A percentile compares a stretch with the other conserved stretches of the same genome.
phyloP scores from a whole-genome alignment of 306 rosid species.

The Dicorynia guianensis region DNA sequence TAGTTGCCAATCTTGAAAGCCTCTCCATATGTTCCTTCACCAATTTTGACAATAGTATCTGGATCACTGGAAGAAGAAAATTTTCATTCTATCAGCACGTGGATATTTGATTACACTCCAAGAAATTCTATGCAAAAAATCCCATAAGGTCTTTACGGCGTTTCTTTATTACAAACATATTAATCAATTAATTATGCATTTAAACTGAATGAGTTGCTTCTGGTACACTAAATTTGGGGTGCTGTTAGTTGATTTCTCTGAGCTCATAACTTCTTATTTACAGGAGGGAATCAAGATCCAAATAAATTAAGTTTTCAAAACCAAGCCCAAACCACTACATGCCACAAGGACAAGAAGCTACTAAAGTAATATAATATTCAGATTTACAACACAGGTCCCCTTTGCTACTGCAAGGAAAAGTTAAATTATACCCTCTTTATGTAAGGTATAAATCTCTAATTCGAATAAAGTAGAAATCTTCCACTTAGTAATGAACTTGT shows the following conservation, averaged over 20 bases:
- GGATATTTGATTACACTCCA: slow-evolving; percentile 24
- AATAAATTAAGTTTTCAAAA: background rate
- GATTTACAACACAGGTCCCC: background rate
- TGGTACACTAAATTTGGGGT: slow-evolving; percentile 14
- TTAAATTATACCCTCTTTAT: background rate
- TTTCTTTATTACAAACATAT: slow-evolving; percentile 8
- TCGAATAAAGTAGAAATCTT: background rate
- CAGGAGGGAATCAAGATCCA: background rate
- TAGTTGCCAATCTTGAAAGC: slow-evolving; percentile 81
- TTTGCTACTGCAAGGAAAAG: slow-evolving; percentile 6
- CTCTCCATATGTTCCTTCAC: slow-evolving; percentile 97
- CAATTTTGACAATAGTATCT: slow-evolving; percentile 69
- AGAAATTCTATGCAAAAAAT: slow-evolving; percentile 14
- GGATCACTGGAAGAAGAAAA: slow-evolving; percentile 61
- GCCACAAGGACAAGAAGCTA: slow-evolving; percentile 9
- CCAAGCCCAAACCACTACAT: background rate
- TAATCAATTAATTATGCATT: background rate
- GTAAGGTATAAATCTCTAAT: slow-evolving; percentile 8
- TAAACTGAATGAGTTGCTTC: slow-evolving; percentile 15
- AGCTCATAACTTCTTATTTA: background rate
- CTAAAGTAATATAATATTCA: slow-evolving; percentile 15
- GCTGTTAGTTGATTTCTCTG: slow-evolving; percentile 14
- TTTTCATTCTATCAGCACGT: slow-evolving; percentile 32
- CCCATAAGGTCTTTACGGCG: slow-evolving; percentile 9
- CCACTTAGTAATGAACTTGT: background rate